Percentiles rank a stretch among this genome's conserved stretches.
Evolutionary conservation across 139 green algal species (phyloP).

Genomic region (Volvox reticuliferus): DNA sequence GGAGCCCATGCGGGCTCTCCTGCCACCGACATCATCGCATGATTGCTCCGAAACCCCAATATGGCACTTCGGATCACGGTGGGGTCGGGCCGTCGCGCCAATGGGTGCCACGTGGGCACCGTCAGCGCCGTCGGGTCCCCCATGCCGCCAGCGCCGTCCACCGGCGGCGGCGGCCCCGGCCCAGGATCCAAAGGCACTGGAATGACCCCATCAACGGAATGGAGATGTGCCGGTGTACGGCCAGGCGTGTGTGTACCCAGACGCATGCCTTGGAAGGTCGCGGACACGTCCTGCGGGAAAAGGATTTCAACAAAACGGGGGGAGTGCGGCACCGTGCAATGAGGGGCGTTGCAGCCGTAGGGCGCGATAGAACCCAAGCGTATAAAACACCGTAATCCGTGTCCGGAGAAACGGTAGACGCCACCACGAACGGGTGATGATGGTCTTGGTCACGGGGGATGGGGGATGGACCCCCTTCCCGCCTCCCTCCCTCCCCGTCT

Average conservation of each 20-base stretch:
- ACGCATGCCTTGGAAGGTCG: conserved; percentile 23
- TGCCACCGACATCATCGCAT: neutral
- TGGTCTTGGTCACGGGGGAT: too few species aligned
- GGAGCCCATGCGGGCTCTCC: conserved; percentile 14
- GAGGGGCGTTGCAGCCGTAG: too few species aligned
- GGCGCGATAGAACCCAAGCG: too few species aligned
- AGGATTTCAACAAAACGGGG: too few species aligned
- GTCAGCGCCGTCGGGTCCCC: too few species aligned
- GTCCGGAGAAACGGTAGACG: too few species aligned
- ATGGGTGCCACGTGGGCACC: neutral
- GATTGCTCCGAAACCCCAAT: conserved; percentile 42
- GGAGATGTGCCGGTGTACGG: conserved; percentile 19
- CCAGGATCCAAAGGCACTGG: conserved; percentile 5
- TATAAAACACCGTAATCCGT: too few species aligned
- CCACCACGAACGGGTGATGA: too few species aligned
- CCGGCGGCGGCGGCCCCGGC: neutral
- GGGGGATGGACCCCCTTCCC: too few species aligned
- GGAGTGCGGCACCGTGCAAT: too few species aligned
- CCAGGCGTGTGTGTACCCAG: conserved; percentile 20
- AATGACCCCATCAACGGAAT: conserved; percentile 14
- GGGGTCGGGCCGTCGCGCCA: conserved; percentile 7
- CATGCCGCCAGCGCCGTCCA: neutral
- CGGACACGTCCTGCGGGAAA: conserved; percentile 27
- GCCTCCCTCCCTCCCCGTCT: neutral
- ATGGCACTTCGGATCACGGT: neutral